Base-by-base conservation (phyloP, 2,329 filamentous ascomycete species). In the Gaeumannomyces tritici region DNA sequence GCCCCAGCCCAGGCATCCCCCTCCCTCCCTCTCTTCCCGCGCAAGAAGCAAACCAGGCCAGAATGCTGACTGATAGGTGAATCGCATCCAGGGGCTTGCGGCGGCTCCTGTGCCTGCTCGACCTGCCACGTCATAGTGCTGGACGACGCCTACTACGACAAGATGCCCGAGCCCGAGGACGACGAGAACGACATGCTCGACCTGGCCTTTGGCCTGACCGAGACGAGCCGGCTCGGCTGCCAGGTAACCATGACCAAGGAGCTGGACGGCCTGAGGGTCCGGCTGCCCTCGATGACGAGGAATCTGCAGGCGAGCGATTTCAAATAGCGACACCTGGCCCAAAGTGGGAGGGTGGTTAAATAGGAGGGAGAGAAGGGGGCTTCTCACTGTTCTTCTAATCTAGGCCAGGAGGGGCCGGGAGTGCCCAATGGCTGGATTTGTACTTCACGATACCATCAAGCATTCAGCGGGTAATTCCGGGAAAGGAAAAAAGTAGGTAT, bases 301-400 rank as follows among this genome's bases (percentile, higher is more conserved):
- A 99, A 99, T 72, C 71, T 99, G 76, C 95, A 99, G 77, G 91
- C 91, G 18, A 96, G 91, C 74, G 95, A 99, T 76, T 99, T 99
- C 70, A 79, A 80, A 70, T 73, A 63, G 3, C 66, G 64, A 31
- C 55, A 2, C 6, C 1, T 1, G 18, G 18, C 2, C n/a, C 42
- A n/a, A 11, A 18, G 7, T 51, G 42, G 18, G 18, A 21, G 18
- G 42, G 42, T n/a, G 3, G 6, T 8, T n/a, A n/a, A n/a, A n/a
- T n/a, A n/a, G n/a, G n/a, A n/a, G n/a, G n/a, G n/a, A n/a, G n/a
- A 18, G 42, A 21, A 51, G 18, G 18, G 18, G 18, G 11, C 1
- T 13, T 51, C 6, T n/a, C 8, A 9, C 21, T 5, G 1, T 51
- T 13, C 21, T 51, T 51, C 6, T 51, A 51, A 51, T 51, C 18